Conservation (phyloP, 306 rosid genomes). For the Ziziphus jujuba region DNA sequence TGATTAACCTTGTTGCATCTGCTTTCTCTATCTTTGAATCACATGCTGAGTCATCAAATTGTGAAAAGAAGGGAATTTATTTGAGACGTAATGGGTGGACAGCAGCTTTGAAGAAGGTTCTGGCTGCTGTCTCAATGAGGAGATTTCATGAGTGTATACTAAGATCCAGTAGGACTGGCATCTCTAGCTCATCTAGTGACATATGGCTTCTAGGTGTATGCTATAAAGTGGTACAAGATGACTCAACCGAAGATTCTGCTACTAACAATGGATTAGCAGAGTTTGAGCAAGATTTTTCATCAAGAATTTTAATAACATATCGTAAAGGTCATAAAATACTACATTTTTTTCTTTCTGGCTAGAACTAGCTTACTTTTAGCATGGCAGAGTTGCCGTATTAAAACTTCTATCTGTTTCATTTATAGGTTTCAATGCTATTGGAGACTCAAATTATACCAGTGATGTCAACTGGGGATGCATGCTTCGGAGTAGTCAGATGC, state of each 20-base stretch:
- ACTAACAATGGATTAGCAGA: slow-evolving; percentile 45
- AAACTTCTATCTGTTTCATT: slow-evolving; percentile 17
- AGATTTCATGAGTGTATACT: slow-evolving; percentile 78
- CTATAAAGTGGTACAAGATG: slow-evolving; percentile 58
- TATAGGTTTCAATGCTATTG: slow-evolving; percentile 76
- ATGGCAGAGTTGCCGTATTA: slow-evolving; percentile 14
- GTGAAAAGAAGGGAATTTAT: slow-evolving; percentile 71
- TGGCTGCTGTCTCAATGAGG: slow-evolving; percentile 76
- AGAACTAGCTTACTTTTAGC: slow-evolving; percentile 2
- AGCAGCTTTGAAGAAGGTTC: slow-evolving; percentile 69
- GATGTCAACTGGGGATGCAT: slow-evolving; percentile 98
- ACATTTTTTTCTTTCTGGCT: neutral
- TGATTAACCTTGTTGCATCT: slow-evolving; percentile 85
- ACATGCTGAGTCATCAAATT: slow-evolving; percentile 56
- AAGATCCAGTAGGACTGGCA: slow-evolving; percentile 65
- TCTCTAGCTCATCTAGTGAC: slow-evolving; percentile 73
- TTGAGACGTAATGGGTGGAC: slow-evolving; percentile 75
- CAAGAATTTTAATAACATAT: slow-evolving; percentile 85
- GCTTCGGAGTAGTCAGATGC: slow-evolving; percentile 99
- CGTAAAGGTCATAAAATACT: slow-evolving; percentile 69
- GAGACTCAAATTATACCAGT: slow-evolving; percentile 79
- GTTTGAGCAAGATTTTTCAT: slow-evolving; percentile 72
- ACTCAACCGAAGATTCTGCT: slow-evolving; percentile 48
- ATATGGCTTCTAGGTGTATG: slow-evolving; percentile 93
- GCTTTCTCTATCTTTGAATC: slow-evolving; percentile 71